A percentile compares a stretch with the other conserved stretches of the same genome.
These are phyloP conservation scores for Cicer pinnatifidum DNA, from an alignment of 306 rosid genomes.

Conservation along the genomic window DNA sequence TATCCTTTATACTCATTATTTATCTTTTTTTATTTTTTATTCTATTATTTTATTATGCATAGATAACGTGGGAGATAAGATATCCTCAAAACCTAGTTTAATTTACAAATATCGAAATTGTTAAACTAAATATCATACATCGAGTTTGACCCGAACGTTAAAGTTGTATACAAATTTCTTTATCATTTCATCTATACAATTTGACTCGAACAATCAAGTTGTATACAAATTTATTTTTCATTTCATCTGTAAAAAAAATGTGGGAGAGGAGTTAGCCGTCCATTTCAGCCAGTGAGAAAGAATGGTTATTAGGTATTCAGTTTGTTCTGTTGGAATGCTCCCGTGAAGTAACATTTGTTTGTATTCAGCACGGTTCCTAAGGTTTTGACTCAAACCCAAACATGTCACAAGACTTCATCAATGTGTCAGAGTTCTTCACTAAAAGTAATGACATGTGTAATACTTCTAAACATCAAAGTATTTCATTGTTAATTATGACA, in stretches of 20 bases:
- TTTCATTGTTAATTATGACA: background rate
- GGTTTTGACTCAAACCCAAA: slow-evolving; percentile 27
- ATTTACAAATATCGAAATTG: too few relatives aligned
- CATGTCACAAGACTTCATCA: background rate
- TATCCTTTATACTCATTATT: too few relatives aligned
- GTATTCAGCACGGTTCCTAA: slow-evolving; percentile 29
- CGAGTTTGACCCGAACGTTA: too few relatives aligned
- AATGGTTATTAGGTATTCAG: slow-evolving; percentile 44
- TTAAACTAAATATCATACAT: too few relatives aligned
- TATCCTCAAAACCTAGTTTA: too few relatives aligned
- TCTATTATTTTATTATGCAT: background rate
- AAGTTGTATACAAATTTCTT: too few relatives aligned
- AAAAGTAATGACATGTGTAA: slow-evolving; percentile 5
- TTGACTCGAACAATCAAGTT: too few relatives aligned
- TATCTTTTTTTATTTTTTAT: background rate
- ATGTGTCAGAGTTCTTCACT: slow-evolving; percentile 4
- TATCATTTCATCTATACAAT: too few relatives aligned
- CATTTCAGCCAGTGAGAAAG: slow-evolving; percentile 35
- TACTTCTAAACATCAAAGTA: background rate
- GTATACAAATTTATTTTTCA: too few relatives aligned
- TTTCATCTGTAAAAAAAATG: too few relatives aligned
- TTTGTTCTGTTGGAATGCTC: slow-evolving; percentile 45
- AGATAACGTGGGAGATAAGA: background rate
- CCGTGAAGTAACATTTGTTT: slow-evolving; percentile 48
- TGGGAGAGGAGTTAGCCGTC: slow-evolving; percentile 40